Evolutionary conservation across 805 yeast genomes (phyloP).

Genomic region (Henningerozyma blattae): DNA sequence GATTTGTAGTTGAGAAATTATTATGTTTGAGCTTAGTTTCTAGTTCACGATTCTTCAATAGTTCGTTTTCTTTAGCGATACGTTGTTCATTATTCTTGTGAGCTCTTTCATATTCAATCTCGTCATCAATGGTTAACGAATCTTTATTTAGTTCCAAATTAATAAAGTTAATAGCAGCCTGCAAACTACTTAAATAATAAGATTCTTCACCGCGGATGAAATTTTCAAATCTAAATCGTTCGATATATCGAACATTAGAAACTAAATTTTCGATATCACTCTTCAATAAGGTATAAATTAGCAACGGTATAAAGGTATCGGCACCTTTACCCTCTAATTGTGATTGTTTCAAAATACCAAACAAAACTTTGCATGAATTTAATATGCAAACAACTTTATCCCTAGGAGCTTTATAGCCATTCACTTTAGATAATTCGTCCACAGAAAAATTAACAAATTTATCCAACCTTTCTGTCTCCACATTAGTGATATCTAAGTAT

Average conservation of each 20-base stretch:
- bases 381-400: slow-evolving; percentile 87
- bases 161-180: slow-evolving; percentile 78
- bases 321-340: slow-evolving; percentile 69
- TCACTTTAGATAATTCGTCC: slow-evolving; percentile 64
- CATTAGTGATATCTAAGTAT: slow-evolving; percentile 64
- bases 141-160: slow-evolving; percentile 44
- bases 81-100: slow-evolving; percentile 32
- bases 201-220: slow-evolving; percentile 81
- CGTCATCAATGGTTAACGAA: slow-evolving; percentile 48
- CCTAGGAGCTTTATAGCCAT: slow-evolving; percentile 81
- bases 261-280: slow-evolving; percentile 53
- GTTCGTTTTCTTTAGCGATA: slow-evolving; percentile 9
- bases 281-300: slow-evolving; percentile 67
- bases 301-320: slow-evolving; percentile 82
- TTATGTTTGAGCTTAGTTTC: neutral
- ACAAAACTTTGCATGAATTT: slow-evolving; percentile 86
- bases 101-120: slow-evolving; percentile 44
- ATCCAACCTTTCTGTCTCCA: slow-evolving; percentile 34
- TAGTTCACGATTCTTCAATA: slow-evolving; percentile 1
- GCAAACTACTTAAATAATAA: slow-evolving; percentile 81
- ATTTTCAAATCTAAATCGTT: slow-evolving; percentile 64
- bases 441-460: slow-evolving; percentile 57
- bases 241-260: slow-evolving; percentile 76
- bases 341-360: slow-evolving; percentile 66
- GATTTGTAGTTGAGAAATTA: neutral